A percentile compares a stretch with the other conserved stretches of the same genome.
Evolutionary conservation across 73 alveolate species (phyloP).

Genomic region (Stentor coeruleus): DNA sequence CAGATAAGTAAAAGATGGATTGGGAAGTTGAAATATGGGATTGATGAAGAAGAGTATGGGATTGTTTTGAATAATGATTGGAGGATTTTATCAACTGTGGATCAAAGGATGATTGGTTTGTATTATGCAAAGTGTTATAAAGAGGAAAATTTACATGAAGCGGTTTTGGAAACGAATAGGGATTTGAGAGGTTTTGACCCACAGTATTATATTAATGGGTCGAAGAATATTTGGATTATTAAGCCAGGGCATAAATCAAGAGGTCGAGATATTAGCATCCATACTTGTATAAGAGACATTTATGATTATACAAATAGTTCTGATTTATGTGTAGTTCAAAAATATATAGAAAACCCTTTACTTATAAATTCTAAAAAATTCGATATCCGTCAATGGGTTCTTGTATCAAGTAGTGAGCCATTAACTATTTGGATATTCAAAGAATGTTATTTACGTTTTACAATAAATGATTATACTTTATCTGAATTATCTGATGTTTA

Average conservation of each 20-base stretch:
- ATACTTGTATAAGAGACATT: slow-evolving; percentile 56
- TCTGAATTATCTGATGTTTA: slow-evolving; percentile 30
- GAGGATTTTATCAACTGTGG: slow-evolving; percentile 26
- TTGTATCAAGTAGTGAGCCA: slow-evolving; percentile 41
- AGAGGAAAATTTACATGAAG: not conserved
- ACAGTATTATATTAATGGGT: slow-evolving; percentile 20
- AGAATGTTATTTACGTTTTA: slow-evolving; percentile 20
- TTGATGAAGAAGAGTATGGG: not conserved
- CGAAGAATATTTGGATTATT: slow-evolving; percentile 67
- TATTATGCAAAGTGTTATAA: slow-evolving; percentile 30
- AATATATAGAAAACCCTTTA: slow-evolving; percentile 71
- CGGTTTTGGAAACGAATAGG: not conserved
- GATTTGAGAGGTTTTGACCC: not conserved
- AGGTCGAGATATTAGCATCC: slow-evolving; percentile 78
- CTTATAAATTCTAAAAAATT: slow-evolving; percentile 50
- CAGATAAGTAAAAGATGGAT: not conserved
- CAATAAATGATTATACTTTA: slow-evolving; percentile 7
- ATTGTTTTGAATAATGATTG: not conserved
- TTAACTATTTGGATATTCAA: slow-evolving; percentile 36
- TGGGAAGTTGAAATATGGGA: not conserved
- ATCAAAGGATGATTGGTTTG: not conserved
- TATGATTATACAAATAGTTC: slow-evolving; percentile 50
- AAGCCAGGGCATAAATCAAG: slow-evolving; percentile 74
- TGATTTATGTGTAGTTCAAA: slow-evolving; percentile 61
- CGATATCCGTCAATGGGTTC: slow-evolving; percentile 75